Base-by-base conservation (phyloP, 768 basidiomycete species). In the Tricholoma saponaceum region DNA sequence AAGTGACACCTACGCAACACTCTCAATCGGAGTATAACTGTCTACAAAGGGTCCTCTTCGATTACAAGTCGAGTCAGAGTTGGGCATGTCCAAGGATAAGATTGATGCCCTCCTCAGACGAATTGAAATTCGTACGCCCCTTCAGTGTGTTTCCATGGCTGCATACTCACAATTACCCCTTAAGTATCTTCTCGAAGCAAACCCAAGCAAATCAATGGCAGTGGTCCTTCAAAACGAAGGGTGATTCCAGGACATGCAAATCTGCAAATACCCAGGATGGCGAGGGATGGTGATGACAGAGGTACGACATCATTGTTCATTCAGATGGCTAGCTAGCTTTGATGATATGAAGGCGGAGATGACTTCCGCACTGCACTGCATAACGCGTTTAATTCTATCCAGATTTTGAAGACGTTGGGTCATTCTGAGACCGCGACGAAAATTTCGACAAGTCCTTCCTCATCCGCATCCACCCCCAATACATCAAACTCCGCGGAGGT, bases 341-440 rank as follows among this genome's bases (percentile, higher is more conserved):
- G 60, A 50, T 10, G 50, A 20, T 18, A n/a, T 13, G 22, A n/a
- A 73, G 71, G 66, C 58, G 73, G 68, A 33, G 91, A 92, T 58
- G 90, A 91, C 68, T 91, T 89, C 66, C 83, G 84, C 22, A 86
- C 86, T 4, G 81, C 83, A 10, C 75, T 92, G 58, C 82, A 82
- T 61, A 85, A 85, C 62, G 89, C 90, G 3, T 79, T 74, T 23
- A 72, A 71, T 22, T 80, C 77, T 59, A 75, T 92, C 60, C 83
- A 79, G 58, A 80, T 83, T 14, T 74, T 93, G 33, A 69, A 72
- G 30, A 71, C 78, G 22, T 69, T 85, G 3, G 69, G 74, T 49
- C 77, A 77, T 25, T 69, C 74, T 5, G 74, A 75, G 28, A 56
- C 67, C 4, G 57, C 68, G 20, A 70, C 76, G 35, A 65, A 74